Evolutionary conservation across 2,329 filamentous ascomycete species (phyloP).

Genomic region (Penicillium janthinellum): DNA sequence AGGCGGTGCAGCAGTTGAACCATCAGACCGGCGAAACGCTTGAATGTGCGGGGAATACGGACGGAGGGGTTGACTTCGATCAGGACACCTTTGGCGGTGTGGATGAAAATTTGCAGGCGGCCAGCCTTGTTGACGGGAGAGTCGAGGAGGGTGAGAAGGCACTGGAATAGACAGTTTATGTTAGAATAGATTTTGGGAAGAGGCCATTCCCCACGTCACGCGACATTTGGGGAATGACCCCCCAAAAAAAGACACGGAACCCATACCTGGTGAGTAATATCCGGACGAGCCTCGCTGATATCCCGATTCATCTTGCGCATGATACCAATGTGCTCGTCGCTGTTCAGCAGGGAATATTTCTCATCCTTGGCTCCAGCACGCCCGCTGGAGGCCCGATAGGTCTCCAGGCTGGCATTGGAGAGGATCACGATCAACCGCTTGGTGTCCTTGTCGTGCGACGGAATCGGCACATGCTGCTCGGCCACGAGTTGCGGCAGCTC

Average conservation of each 20-base stretch:
- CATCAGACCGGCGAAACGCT: constrained; percentile 98
- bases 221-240: not conserved
- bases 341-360: constrained; percentile 97
- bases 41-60: constrained; percentile 96
- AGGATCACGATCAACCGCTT: constrained; percentile 92
- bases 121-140: constrained; percentile 99
- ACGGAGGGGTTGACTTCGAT: constrained; percentile 99
- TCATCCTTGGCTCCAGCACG: constrained; percentile 71
- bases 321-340: constrained; percentile 97
- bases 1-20: constrained; percentile 94
- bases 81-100: constrained; percentile 93
- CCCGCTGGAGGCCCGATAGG: constrained; percentile 84
- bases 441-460: constrained; percentile 83
- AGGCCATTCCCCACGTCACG: not conserved
- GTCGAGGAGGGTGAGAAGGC: constrained; percentile 92
- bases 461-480: constrained; percentile 85
- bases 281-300: constrained; percentile 94
- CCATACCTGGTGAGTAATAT: constrained; percentile 96
- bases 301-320: constrained; percentile 99
- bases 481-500: constrained; percentile 88
- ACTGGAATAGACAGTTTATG: constrained; percentile 57
- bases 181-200: not conserved
- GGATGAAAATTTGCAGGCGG: constrained; percentile 96
- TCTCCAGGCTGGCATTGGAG: constrained; percentile 96
- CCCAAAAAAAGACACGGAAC: not conserved